Evolutionary conservation across 2,329 filamentous ascomycete genomes (phyloP).

Genomic region (Mycocentrospora acerina): DNA sequence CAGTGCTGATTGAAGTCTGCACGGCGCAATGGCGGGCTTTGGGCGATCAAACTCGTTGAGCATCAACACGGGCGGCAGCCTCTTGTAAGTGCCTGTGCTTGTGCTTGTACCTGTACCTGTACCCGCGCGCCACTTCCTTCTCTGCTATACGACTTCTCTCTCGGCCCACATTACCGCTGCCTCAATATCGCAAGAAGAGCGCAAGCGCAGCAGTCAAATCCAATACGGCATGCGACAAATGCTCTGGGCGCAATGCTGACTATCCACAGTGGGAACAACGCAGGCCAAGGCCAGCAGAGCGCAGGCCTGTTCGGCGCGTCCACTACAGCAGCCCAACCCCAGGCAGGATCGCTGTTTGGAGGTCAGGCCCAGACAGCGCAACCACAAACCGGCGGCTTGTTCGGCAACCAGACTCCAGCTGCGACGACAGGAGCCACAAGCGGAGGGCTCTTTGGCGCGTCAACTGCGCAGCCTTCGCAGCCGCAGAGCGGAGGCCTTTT

Average conservation of each 20-base stretch:
- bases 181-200: too few species aligned
- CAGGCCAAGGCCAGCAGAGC: constrained; percentile 28
- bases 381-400: constrained; percentile 33
- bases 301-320: constrained; percentile 30
- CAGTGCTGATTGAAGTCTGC: neutral
- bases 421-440: constrained; percentile 24
- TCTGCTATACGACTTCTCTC: neutral
- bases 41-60: constrained; percentile 54
- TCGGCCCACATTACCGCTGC: neutral
- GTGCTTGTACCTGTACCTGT: too few species aligned
- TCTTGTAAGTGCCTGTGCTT: constrained; percentile 46
- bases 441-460: constrained; percentile 40
- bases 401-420: constrained; percentile 41
- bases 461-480: constrained; percentile 28
- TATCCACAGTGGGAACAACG: constrained; percentile 31
- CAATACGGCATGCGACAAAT: too few species aligned
- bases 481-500: constrained; percentile 34
- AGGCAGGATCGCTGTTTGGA: constrained; percentile 29
- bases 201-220: too few species aligned
- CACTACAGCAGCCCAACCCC: constrained; percentile 26
- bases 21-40: constrained; percentile 44
- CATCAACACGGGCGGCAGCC: constrained; percentile 56
- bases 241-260: constrained; percentile 21
- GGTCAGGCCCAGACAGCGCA: constrained; percentile 20
- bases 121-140: too few species aligned